These are phyloP conservation scores for Rhinocladiella mackenziei DNA, from an alignment of 2,329 filamentous ascomycete genomes.

Conservation along the genomic window DNA sequence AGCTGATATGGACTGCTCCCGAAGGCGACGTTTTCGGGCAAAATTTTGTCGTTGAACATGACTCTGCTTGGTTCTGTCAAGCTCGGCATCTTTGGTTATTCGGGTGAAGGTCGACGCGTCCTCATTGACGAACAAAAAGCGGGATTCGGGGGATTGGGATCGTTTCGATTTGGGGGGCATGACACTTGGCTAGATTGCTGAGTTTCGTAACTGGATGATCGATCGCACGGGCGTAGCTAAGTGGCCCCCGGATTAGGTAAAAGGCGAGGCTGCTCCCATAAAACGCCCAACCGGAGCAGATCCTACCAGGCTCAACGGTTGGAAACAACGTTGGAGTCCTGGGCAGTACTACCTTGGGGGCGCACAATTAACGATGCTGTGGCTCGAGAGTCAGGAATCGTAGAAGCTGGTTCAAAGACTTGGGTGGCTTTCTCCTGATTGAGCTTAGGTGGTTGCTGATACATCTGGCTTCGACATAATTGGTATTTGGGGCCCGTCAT, in stretches of 20 bases:
- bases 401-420: conserved; percentile 5
- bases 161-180: conserved; percentile 23
- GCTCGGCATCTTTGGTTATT: conserved; percentile 19
- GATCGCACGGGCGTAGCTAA: not conserved
- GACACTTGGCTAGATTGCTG: conserved; percentile 6
- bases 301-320: conserved; percentile 1
- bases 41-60: conserved; percentile 28
- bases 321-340: not conserved
- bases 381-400: conserved; percentile 4
- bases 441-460: conserved; percentile 23
- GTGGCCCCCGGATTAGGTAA: conserved; percentile 18
- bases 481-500: conserved; percentile 12
- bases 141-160: conserved; percentile 20
- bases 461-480: conserved; percentile 14
- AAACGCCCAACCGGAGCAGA: conserved; percentile 2
- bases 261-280: conserved; percentile 13
- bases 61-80: conserved; percentile 27
- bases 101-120: conserved; percentile 22
- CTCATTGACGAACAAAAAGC: conserved; percentile 26
- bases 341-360: conserved; percentile 1
- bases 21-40: conserved; percentile 19
- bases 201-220: not conserved
- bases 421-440: conserved; percentile 25
- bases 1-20: conserved; percentile 10
- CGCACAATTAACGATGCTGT: conserved; percentile 1